Evolutionary conservation across 2,329 filamentous ascomycete species (phyloP).

Genomic region (Colletotrichum lentis): DNA sequence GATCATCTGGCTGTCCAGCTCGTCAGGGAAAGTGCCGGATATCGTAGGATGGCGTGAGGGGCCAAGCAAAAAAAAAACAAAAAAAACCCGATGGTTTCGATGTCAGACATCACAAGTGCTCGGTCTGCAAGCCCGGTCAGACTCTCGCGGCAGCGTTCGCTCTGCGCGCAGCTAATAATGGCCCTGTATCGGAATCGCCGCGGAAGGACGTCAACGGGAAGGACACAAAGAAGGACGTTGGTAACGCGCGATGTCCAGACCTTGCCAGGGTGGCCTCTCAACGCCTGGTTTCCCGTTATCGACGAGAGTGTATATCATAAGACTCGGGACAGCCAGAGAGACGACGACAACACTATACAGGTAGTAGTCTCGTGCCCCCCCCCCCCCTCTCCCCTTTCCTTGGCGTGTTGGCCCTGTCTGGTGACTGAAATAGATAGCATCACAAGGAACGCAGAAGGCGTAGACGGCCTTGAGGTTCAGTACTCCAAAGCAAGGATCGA

Average conservation of each 20-base stretch:
- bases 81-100: background rate
- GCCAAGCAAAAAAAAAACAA: no score
- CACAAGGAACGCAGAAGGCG: background rate
- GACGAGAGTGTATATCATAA: background rate
- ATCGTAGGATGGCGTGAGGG: background rate
- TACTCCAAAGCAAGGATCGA: conserved; percentile 7
- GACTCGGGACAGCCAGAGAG: background rate
- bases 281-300: background rate
- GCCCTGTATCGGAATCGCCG: background rate
- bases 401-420: background rate
- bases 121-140: conserved; percentile 8
- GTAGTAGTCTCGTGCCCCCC: background rate
- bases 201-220: background rate
- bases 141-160: background rate
- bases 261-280: background rate
- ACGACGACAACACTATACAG: conserved; percentile 8
- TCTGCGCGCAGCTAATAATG: background rate
- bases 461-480: no score
- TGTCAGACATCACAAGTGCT: conserved; percentile 18
- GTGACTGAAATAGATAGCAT: conserved; percentile 11
- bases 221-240: background rate
- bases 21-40: background rate
- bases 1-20: background rate
- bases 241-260: background rate
- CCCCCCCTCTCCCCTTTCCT: background rate